Percentiles rank a stretch among this genome's conserved stretches.
These are phyloP conservation scores for Epichloe brachyelytri DNA, from an alignment of 2,329 filamentous ascomycete species.

Conservation along the genomic window DNA sequence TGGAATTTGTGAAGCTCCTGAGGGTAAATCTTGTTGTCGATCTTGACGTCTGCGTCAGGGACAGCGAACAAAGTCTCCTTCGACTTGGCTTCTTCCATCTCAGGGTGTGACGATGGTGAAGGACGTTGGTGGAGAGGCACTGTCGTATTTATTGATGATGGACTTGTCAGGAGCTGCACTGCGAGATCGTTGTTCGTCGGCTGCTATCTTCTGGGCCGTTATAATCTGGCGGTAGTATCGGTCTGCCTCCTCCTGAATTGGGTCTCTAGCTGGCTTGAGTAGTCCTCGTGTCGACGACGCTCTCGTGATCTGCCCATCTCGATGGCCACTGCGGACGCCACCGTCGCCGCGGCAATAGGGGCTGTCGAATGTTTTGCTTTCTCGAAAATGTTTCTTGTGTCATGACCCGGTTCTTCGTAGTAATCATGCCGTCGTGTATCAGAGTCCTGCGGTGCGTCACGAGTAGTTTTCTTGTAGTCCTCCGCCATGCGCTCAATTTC, in stretches of 20 bases:
- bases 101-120: slow-evolving; percentile 42
- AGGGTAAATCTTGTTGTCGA: slow-evolving; percentile 46
- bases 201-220: slow-evolving; percentile 39
- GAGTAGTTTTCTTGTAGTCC: slow-evolving; percentile 14
- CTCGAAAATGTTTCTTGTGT: slow-evolving; percentile 31
- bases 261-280: slow-evolving; percentile 22
- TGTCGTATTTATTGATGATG: slow-evolving; percentile 41
- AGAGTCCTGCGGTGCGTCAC: slow-evolving; percentile 8
- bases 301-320: slow-evolving; percentile 25
- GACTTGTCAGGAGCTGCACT: slow-evolving; percentile 39
- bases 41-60: slow-evolving; percentile 50
- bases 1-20: slow-evolving; percentile 31
- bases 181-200: slow-evolving; percentile 40
- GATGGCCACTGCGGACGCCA: slow-evolving; percentile 33
- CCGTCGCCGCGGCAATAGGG: slow-evolving; percentile 32
- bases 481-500: slow-evolving; percentile 27
- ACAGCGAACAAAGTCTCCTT: slow-evolving; percentile 38
- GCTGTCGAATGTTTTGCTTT: slow-evolving; percentile 34
- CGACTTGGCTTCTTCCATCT: slow-evolving; percentile 28
- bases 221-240: slow-evolving; percentile 42
- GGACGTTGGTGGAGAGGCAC: slow-evolving; percentile 21
- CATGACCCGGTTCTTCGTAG: slow-evolving; percentile 27
- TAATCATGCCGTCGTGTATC: slow-evolving; percentile 15
- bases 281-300: slow-evolving; percentile 18
- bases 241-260: slow-evolving; percentile 44